Percentiles rank a stretch among this genome's conserved stretches.
These are phyloP conservation scores for Podochytrium sp. DNA, from an alignment of 192 early-diverging fungal genomes.

Conservation along the genomic window DNA sequence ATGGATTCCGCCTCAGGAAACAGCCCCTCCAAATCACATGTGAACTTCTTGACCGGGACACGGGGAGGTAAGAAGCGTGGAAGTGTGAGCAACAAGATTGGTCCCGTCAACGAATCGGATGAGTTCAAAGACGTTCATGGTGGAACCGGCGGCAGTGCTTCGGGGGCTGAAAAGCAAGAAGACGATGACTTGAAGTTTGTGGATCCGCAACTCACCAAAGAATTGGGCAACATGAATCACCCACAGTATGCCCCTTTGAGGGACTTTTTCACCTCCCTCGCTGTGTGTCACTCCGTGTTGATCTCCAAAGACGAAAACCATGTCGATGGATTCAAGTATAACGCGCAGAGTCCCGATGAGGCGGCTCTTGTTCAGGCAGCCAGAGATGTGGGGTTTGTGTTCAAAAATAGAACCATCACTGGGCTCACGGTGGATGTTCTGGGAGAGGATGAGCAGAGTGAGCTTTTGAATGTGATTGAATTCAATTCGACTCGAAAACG, in stretches of 20 bases:
- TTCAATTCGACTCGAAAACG: conserved; percentile 96
- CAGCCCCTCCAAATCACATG: neutral
- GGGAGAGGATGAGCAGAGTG: conserved; percentile 69
- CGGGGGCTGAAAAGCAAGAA: neutral
- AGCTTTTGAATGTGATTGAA: conserved; percentile 57
- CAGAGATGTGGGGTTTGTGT: conserved; percentile 80
- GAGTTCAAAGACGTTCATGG: neutral
- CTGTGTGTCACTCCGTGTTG: conserved; percentile 90
- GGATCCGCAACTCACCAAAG: conserved; percentile 51
- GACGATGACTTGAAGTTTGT: conserved; percentile 52
- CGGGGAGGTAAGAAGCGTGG: neutral
- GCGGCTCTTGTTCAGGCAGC: conserved; percentile 88
- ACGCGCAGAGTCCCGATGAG: conserved; percentile 94
- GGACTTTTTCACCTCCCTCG: conserved; percentile 81
- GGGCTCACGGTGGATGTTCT: conserved; percentile 71
- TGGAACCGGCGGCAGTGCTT: neutral
- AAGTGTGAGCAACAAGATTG: neutral
- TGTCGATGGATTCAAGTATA: conserved; percentile 71
- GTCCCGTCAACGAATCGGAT: neutral
- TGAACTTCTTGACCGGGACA: neutral
- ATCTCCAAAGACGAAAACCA: conserved; percentile 60
- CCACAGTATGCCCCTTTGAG: conserved; percentile 55
- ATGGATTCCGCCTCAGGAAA: neutral
- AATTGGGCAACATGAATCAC: conserved; percentile 55
- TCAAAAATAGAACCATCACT: conserved; percentile 74